Evolutionary conservation across 202 grass and related monocot species (phyloP).

Genomic region (Zizania palustris): DNA sequence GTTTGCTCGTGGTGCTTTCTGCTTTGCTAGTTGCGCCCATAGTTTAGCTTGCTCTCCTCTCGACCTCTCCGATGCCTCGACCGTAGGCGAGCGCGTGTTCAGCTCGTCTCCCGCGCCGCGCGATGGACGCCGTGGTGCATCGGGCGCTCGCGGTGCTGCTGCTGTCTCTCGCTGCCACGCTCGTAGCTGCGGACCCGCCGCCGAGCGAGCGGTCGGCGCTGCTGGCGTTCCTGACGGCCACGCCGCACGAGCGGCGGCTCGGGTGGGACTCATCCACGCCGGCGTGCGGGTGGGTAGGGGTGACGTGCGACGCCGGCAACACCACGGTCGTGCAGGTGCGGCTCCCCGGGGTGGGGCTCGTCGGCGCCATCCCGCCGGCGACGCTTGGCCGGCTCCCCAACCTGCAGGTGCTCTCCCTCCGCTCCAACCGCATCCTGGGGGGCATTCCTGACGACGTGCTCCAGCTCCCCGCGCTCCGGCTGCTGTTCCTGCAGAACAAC

Average conservation of each 20-base stretch:
- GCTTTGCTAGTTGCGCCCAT: not conserved
- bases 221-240: slow-evolving; percentile 68
- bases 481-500: slow-evolving; percentile 69
- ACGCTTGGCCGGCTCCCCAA: slow-evolving; percentile 60
- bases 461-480: slow-evolving; percentile 45
- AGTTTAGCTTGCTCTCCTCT: not conserved
- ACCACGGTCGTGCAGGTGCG: slow-evolving; percentile 55
- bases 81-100: slow-evolving; percentile 19
- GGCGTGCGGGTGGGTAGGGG: slow-evolving; percentile 77
- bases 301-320: slow-evolving; percentile 59
- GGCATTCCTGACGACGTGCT: slow-evolving; percentile 64
- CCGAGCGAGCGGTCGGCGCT: slow-evolving; percentile 61
- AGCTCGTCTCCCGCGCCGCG: not conserved
- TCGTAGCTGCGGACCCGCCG: slow-evolving; percentile 49
- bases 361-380: slow-evolving; percentile 62
- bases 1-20: too few species aligned
- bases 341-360: slow-evolving; percentile 72
- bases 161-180: not conserved
- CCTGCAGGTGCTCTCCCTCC: slow-evolving; percentile 77
- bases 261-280: slow-evolving; percentile 64
- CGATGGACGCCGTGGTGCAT: slow-evolving; percentile 25
- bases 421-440: slow-evolving; percentile 74
- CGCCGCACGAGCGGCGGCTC: slow-evolving; percentile 69
- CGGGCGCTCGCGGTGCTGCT: not conserved
- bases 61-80: slow-evolving; percentile 34